Percentiles rank a stretch among this genome's conserved stretches.
Conservation (phyloP, 1,284 basidiomycete species). For the Polyporus tsugae region DNA sequence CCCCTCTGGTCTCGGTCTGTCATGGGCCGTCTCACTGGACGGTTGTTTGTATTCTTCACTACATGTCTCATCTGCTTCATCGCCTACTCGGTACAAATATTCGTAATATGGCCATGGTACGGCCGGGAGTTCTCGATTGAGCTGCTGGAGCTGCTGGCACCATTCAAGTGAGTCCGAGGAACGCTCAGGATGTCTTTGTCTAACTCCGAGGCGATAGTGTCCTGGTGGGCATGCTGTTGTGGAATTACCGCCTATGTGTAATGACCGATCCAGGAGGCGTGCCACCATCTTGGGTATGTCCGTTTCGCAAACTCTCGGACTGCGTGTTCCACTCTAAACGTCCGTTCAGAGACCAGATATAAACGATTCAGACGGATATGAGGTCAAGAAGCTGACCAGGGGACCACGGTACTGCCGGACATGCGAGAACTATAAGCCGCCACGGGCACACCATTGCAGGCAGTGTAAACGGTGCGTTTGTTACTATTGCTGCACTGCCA, state of each 20-base stretch:
- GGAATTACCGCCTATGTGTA: slow-evolving; percentile 89
- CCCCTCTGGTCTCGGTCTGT: slow-evolving; percentile 25
- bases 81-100: slow-evolving; percentile 87
- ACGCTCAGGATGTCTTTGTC: slow-evolving; percentile 18
- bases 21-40: slow-evolving; percentile 62
- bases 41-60: slow-evolving; percentile 75
- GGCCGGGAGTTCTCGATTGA: slow-evolving; percentile 74
- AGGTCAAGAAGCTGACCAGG: slow-evolving; percentile 88
- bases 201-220: slow-evolving; percentile 52
- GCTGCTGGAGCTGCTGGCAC: slow-evolving; percentile 76
- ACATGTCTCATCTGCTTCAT: slow-evolving; percentile 87
- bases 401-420: slow-evolving; percentile 84
- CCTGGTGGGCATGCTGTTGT: slow-evolving; percentile 80
- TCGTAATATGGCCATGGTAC: slow-evolving; percentile 94
- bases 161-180: slow-evolving; percentile 82
- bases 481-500: neutral
- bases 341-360: slow-evolving; percentile 74
- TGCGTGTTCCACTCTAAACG: slow-evolving; percentile 12
- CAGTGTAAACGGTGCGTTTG: slow-evolving; percentile 78
- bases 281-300: slow-evolving; percentile 80
- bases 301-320: slow-evolving; percentile 2
- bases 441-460: slow-evolving; percentile 88
- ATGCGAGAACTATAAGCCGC: slow-evolving; percentile 78
- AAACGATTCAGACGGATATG: slow-evolving; percentile 73
- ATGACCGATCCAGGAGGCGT: slow-evolving; percentile 86